These are phyloP conservation scores for Ananas comosus DNA, from an alignment of 176 grass and related monocot genomes.

Conservation along the genomic window DNA sequence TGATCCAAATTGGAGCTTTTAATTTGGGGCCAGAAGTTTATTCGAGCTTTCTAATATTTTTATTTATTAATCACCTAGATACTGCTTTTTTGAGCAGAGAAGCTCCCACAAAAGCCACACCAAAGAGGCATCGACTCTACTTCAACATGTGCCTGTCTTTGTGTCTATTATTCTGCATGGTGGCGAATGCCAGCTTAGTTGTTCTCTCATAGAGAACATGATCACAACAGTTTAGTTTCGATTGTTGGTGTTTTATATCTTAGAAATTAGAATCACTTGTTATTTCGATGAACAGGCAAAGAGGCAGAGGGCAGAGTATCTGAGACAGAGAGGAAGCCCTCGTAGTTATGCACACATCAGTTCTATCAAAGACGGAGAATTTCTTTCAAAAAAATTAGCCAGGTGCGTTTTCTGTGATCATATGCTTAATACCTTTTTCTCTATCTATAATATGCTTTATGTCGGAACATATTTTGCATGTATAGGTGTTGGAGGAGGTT, in stretches of 20 bases:
- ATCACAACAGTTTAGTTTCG: not conserved
- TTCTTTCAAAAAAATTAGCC: constrained; percentile 71
- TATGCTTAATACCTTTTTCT: not conserved
- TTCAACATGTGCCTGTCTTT: too few relatives aligned
- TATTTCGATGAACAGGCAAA: constrained; percentile 43
- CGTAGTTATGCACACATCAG: constrained; percentile 34
- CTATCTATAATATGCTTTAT: not conserved
- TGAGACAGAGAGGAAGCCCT: constrained; percentile 77
- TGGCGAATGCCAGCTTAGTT: too few relatives aligned
- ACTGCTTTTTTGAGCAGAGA: too few relatives aligned
- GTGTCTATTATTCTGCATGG: too few relatives aligned
- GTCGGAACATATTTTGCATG: constrained; percentile 15
- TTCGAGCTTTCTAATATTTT: too few relatives aligned
- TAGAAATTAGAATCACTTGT: constrained; percentile 6
- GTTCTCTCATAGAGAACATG: too few relatives aligned
- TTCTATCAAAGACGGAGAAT: constrained; percentile 55
- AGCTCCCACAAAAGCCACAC: too few relatives aligned
- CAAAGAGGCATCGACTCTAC: too few relatives aligned
- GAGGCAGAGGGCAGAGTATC: constrained; percentile 73
- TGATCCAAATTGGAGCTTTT: not conserved
- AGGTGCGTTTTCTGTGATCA: constrained; percentile 31
- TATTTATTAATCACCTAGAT: too few relatives aligned
- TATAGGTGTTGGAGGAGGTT: constrained; percentile 82
- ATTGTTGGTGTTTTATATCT: constrained; percentile 4
- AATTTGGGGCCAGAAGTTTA: not conserved